Conservation (phyloP, 495 filamentous ascomycete genomes). For the Aspergillus haitiensis region DNA sequence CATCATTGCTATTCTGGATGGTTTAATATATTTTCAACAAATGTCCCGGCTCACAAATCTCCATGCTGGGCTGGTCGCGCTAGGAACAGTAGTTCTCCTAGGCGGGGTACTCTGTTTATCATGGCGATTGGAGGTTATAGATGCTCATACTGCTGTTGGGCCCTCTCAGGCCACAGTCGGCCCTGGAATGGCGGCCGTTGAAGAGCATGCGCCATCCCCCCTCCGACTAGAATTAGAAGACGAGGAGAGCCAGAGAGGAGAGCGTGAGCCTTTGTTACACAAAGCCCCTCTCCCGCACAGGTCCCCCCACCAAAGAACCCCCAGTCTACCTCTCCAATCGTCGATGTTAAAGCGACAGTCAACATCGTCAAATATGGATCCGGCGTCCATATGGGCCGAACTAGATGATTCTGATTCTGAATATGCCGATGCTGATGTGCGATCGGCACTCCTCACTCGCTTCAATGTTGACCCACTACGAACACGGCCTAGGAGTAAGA, state of each 20-base stretch:
- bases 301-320: conserved; percentile 35
- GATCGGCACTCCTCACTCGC: conserved; percentile 20
- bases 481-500: conserved; percentile 32
- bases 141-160: conserved; percentile 52
- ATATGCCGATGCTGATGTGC: conserved; percentile 17
- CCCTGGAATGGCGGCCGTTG: conserved; percentile 46
- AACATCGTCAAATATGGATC: conserved; percentile 34
- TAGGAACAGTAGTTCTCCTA: conserved; percentile 85
- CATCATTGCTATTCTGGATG: conserved; percentile 96
- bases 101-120: conserved; percentile 87
- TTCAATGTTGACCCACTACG: conserved; percentile 21
- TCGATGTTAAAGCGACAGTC: conserved; percentile 31
- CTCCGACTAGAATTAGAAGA: conserved; percentile 29
- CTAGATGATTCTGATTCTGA: conserved; percentile 49
- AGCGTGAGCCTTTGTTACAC: conserved; percentile 43
- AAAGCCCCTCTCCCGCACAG: conserved; percentile 21
- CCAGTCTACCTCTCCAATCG: conserved; percentile 40
- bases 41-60: conserved; percentile 71
- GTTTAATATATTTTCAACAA: conserved; percentile 95
- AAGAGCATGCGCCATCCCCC: conserved; percentile 34
- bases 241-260: conserved; percentile 38
- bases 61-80: conserved; percentile 77
- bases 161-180: conserved; percentile 44
- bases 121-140: conserved; percentile 82
- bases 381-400: conserved; percentile 53